These are phyloP conservation scores for Annulohypoxylon nitens DNA, from an alignment of 495 filamentous ascomycete species.

Conservation along the genomic window DNA sequence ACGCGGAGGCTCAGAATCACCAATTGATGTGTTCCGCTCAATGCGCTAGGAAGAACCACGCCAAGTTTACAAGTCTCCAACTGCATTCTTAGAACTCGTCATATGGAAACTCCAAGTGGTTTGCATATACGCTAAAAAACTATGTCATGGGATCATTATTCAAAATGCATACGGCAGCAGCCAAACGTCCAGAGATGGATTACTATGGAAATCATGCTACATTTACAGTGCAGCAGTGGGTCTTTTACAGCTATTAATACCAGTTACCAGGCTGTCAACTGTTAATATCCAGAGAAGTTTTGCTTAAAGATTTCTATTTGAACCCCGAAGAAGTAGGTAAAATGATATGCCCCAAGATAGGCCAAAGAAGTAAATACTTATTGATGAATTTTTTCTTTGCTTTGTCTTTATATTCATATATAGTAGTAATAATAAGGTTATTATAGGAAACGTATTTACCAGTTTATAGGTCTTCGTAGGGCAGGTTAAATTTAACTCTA, in stretches of 20 bases:
- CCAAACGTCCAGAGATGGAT: not conserved
- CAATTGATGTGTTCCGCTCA: not conserved
- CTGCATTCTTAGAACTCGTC: not conserved
- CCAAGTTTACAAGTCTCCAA: not conserved
- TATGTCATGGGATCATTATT: not conserved
- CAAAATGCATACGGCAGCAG: not conserved
- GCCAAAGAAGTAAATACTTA: too few species aligned
- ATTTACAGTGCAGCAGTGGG: constrained; percentile 1
- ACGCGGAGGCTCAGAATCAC: not conserved
- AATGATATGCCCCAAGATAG: too few species aligned
- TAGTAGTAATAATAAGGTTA: too few species aligned
- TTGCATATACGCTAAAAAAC: not conserved
- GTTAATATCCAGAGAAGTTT: not conserved
- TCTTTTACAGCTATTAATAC: not conserved
- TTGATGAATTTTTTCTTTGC: too few species aligned
- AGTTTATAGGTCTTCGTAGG: not conserved
- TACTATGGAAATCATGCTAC: not conserved
- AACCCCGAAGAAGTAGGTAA: too few species aligned
- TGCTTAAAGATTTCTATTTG: not conserved
- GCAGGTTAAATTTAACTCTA: not conserved
- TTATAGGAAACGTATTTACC: too few species aligned
- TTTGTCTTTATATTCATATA: too few species aligned
- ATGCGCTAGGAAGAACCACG: not conserved
- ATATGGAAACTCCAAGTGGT: not conserved
- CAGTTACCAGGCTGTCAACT: not conserved